Evolutionary conservation across 257 asterid species (phyloP).

Genomic region (Nicotiana attenuata): DNA sequence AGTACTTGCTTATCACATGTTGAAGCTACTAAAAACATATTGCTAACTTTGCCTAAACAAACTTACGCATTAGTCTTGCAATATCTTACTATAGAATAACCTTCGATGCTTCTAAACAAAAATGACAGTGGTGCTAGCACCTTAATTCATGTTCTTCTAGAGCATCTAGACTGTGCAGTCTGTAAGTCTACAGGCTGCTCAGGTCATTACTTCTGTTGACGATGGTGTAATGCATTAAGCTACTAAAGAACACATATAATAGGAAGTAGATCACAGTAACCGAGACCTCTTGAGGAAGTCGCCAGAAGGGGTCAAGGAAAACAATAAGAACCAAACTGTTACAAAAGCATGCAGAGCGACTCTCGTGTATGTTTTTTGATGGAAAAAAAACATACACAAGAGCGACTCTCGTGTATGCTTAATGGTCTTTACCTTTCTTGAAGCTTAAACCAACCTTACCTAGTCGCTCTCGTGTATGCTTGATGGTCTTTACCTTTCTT

Average conservation of each 20-base stretch:
- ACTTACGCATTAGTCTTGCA: background rate
- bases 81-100: background rate
- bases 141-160: background rate
- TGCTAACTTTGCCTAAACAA: constrained; percentile 2
- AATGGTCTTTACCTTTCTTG: background rate
- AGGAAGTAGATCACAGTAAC: background rate
- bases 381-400: no score
- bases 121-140: background rate
- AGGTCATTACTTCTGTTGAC: background rate
- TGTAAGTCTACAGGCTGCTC: background rate
- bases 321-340: background rate
- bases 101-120: background rate
- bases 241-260: background rate
- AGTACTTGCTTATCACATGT: background rate
- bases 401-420: background rate
- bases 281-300: background rate
- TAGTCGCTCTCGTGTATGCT: background rate
- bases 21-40: background rate
- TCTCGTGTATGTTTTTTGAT: no score
- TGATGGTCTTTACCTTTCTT: background rate
- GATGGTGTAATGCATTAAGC: background rate
- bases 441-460: background rate
- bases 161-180: background rate
- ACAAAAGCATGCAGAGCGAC: background rate
- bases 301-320: background rate